phyloP scores from a whole-genome alignment of 2,329 filamentous ascomycete genomes.

The Ophiostoma sp. region DNA sequence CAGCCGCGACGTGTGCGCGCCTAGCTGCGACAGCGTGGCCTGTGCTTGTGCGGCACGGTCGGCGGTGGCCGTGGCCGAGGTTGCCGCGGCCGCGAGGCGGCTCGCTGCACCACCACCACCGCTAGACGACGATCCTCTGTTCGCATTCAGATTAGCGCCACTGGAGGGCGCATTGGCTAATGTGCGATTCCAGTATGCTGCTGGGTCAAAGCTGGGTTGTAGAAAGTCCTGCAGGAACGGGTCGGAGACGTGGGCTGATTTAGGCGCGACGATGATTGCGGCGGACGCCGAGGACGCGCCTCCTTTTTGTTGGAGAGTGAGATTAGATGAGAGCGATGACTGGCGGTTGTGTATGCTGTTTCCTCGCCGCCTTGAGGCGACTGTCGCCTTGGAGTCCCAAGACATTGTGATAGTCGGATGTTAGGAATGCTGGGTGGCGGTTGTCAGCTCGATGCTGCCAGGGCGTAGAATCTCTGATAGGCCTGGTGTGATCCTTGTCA shows the following conservation, averaged over 20 bases:
- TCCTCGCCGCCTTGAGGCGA: slow-evolving; percentile 39
- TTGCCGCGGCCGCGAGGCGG: slow-evolving; percentile 20
- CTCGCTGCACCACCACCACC: slow-evolving; percentile 15
- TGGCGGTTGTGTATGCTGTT: slow-evolving; percentile 41
- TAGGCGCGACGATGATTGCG: slow-evolving; percentile 35
- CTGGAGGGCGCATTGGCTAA: slow-evolving; percentile 55
- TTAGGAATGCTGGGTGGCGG: too few species aligned
- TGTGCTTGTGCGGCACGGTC: slow-evolving; percentile 72
- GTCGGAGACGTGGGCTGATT: slow-evolving; percentile 63
- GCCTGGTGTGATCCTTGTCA: not conserved
- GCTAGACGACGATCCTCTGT: not conserved
- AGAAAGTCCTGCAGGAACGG: slow-evolving; percentile 71
- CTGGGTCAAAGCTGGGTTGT: slow-evolving; percentile 74
- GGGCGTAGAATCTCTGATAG: not conserved
- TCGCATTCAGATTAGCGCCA: not conserved
- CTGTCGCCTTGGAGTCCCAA: slow-evolving; percentile 37
- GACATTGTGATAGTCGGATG: slow-evolving; percentile 32
- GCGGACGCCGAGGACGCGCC: not conserved
- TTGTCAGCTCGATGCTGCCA: not conserved
- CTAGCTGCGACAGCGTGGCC: slow-evolving; percentile 77
- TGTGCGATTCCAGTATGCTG: slow-evolving; percentile 75
- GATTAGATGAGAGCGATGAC: slow-evolving; percentile 33
- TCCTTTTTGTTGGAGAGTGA: slow-evolving; percentile 38
- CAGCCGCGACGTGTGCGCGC: slow-evolving; percentile 77
- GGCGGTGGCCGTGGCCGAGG: slow-evolving; percentile 29